Conservation (phyloP, 345 rosid species). For the Brassica juncea region DNA sequence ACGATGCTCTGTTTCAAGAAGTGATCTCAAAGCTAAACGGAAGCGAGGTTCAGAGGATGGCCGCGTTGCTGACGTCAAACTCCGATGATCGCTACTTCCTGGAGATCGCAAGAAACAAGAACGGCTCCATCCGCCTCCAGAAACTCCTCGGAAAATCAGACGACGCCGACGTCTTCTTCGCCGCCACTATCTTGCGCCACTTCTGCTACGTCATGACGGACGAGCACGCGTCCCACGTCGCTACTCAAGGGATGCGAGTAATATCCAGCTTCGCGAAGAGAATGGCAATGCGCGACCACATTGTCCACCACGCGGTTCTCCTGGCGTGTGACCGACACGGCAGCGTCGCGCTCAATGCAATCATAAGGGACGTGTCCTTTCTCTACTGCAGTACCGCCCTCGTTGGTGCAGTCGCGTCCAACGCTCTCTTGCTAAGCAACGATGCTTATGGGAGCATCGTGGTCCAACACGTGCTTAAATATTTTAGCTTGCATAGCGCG, state of each 20-base stretch:
- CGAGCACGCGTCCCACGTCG: slow-evolving; percentile 6
- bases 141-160: slow-evolving; percentile 5
- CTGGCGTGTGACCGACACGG: slow-evolving; percentile 1
- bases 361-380: slow-evolving; percentile 13
- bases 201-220: slow-evolving; percentile 9
- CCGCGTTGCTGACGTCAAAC: slow-evolving; percentile 1
- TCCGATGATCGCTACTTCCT: not conserved
- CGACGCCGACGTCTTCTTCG: not conserved
- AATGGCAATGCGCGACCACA: not conserved
- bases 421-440: slow-evolving; percentile 8
- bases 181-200: not conserved
- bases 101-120: not conserved
- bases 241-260: not conserved
- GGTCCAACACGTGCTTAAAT: slow-evolving; percentile 15
- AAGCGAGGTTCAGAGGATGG: not conserved
- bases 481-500: not conserved
- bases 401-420: not conserved
- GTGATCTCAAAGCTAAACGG: not conserved
- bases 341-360: slow-evolving; percentile 21
- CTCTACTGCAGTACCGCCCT: not conserved
- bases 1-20: not conserved
- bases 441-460: slow-evolving; percentile 11
- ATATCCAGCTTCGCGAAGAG: not conserved
- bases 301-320: not conserved
- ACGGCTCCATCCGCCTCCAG: slow-evolving; percentile 18